Conservation (phyloP, 2,329 filamentous ascomycete genomes). For the Phialemoniopsis sp. region DNA sequence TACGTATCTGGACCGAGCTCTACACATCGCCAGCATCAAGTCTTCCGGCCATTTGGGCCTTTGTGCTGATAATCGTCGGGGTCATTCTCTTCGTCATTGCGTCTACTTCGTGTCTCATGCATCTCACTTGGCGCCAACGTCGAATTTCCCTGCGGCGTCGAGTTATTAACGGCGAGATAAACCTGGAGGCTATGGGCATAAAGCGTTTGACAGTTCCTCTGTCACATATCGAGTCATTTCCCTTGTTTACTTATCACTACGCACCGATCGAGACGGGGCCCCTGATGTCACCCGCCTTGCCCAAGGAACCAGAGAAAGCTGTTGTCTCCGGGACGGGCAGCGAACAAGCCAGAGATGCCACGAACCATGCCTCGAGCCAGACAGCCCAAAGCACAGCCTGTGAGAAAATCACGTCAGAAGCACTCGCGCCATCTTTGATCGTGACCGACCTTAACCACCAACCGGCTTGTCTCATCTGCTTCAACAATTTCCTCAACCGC, state of each 20-base stretch:
- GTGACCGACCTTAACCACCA: constrained; percentile 54
- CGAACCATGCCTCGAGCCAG: too few relatives aligned
- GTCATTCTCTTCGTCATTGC: constrained; percentile 66
- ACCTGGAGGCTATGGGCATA: constrained; percentile 82
- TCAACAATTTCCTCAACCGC: constrained; percentile 71
- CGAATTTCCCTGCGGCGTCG: constrained; percentile 64
- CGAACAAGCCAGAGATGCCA: too few relatives aligned
- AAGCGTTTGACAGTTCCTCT: constrained; percentile 75
- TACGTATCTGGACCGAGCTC: constrained; percentile 56
- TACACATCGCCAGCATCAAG: constrained; percentile 38
- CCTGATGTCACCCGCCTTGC: constrained; percentile 31
- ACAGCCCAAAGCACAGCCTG: too few relatives aligned
- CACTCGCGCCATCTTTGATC: too few relatives aligned
- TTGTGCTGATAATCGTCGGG: constrained; percentile 66
- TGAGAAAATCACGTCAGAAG: too few relatives aligned
- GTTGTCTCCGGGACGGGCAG: neutral
- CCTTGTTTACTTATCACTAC: constrained; percentile 71
- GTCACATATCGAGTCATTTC: constrained; percentile 67
- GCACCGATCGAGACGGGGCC: constrained; percentile 36
- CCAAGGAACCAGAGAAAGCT: constrained; percentile 6
- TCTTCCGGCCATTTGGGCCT: constrained; percentile 78
- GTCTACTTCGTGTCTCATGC: constrained; percentile 68
- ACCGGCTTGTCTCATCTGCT: constrained; percentile 83
- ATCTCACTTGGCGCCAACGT: constrained; percentile 68
- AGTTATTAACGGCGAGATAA: constrained; percentile 74